phyloP scores from a whole-genome alignment of 305 asterid species.

The Fraxinus paxiana region DNA sequence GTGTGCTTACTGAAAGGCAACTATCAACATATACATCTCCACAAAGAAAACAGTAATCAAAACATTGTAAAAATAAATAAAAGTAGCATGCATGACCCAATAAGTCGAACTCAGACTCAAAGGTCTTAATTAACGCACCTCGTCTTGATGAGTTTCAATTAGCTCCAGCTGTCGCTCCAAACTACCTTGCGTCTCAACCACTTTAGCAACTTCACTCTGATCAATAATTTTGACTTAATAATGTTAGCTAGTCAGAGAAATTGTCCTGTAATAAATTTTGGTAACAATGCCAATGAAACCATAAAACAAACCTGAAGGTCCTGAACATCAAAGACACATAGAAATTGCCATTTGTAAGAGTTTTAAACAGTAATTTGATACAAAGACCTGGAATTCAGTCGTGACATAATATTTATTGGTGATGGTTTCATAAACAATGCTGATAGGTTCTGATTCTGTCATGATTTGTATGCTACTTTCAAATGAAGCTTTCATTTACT shows the following conservation, averaged over 20 bases:
- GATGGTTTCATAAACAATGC: not conserved
- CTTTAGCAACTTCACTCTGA: constrained; percentile 92
- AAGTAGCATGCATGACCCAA: not conserved
- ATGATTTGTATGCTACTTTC: not conserved
- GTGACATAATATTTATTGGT: not conserved
- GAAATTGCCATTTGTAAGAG: not conserved
- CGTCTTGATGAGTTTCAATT: constrained; percentile 93
- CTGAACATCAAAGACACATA: not conserved
- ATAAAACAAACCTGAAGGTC: not conserved
- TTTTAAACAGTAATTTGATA: constrained; percentile 7
- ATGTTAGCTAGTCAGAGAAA: constrained; percentile 12
- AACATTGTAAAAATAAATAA: not conserved
- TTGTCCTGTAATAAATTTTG: not conserved
- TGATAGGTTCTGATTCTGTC: constrained; percentile 7
- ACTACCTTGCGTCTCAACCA: constrained; percentile 75
- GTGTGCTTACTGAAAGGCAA: not conserved
- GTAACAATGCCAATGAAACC: not conserved
- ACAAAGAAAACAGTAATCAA: not conserved
- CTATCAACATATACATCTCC: not conserved
- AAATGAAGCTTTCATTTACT: not conserved
- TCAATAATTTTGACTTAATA: constrained; percentile 23
- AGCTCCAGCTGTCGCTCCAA: constrained; percentile 90
- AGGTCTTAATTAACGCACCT: constrained; percentile 44
- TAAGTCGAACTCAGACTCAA: not conserved
- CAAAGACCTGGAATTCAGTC: not conserved